These are phyloP conservation scores for Trametes coccinea DNA, from an alignment of 768 basidiomycete genomes.

Conservation along the genomic window DNA sequence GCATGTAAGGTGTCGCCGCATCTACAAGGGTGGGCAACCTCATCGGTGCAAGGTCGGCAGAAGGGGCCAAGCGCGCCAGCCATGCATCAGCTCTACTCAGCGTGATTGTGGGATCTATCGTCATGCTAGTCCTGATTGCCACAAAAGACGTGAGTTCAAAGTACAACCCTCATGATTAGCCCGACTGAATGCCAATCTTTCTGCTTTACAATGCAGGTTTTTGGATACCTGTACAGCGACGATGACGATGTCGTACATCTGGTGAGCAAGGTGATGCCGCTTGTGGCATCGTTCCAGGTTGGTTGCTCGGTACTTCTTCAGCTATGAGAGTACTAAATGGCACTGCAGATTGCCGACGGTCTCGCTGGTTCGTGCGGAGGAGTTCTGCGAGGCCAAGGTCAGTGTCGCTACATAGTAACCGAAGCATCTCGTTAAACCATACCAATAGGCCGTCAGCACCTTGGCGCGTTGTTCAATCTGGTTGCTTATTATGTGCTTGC, in stretches of 20 bases:
- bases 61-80: slow-evolving; percentile 55
- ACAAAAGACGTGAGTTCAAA: slow-evolving; percentile 51
- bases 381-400: slow-evolving; percentile 50
- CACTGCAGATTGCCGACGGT: slow-evolving; percentile 49
- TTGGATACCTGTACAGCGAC: slow-evolving; percentile 69
- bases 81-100: slow-evolving; percentile 67
- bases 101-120: slow-evolving; percentile 53
- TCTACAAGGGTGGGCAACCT: slow-evolving; percentile 74
- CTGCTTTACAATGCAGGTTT: slow-evolving; percentile 42
- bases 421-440: background rate
- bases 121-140: slow-evolving; percentile 61
- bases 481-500: slow-evolving; percentile 62
- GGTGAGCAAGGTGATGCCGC: slow-evolving; percentile 52
- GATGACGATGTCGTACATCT: slow-evolving; percentile 52
- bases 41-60: slow-evolving; percentile 57
- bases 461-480: slow-evolving; percentile 74
- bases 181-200: background rate
- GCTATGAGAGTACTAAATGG: background rate
- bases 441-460: slow-evolving; percentile 53
- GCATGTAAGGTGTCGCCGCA: slow-evolving; percentile 55
- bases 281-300: slow-evolving; percentile 57
- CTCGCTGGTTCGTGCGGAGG: slow-evolving; percentile 53
- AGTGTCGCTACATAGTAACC: background rate
- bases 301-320: background rate
- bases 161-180: background rate